Base-by-base conservation (phyloP, 179 eudicot species). In the Beta corolliflora region DNA sequence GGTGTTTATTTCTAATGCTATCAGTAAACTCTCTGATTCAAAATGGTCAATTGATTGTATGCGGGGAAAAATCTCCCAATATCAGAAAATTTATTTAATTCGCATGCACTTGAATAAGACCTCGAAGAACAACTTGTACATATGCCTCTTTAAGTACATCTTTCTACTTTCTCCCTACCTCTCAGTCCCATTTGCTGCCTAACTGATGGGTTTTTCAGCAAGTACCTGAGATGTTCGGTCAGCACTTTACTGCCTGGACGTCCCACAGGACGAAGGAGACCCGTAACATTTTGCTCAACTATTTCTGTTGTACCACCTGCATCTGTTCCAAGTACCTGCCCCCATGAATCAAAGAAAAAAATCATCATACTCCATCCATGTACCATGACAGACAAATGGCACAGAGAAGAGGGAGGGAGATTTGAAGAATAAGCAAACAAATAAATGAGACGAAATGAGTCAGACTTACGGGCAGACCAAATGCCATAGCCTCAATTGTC, bases 401-500 rank as follows among this genome's bases (percentile, higher is more conserved):
- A 36, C 41, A 29, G 50, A 64, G 25, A 14, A 64, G 45, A 44
- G 68, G n/a, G 46, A 48, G 16, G 77, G 16, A 14, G 12, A 59
- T 18, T 2, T 59, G n/a, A 63, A 23, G 81, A 66, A 69, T 7
- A 64, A 21, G 23, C 21, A 70, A 59, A 48, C 25, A 71, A 54
- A 80, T 46, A 55, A 54, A 19, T 63, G 54, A 53, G 67, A 71
- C 80, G 70, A 36, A 69, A 55, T 19, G 63, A 77, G 41, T 54
- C 67, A 81, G 56, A 71, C 87, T 75, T 91, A 96, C 99, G 84
- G 99, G 99, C 83, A 96, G 92, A 78, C 98, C 98, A 82, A 91
- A 96, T 65, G 97, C 97, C 98, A 96, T 96, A 72, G 99, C 99
- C 88, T 96, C 99, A 72, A 96, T 91, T 46, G 99, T 96, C 73